Percentiles rank a stretch among this genome's conserved stretches.
phyloP scores from a whole-genome alignment of 306 rosid genomes.

The Malus sieversii region DNA sequence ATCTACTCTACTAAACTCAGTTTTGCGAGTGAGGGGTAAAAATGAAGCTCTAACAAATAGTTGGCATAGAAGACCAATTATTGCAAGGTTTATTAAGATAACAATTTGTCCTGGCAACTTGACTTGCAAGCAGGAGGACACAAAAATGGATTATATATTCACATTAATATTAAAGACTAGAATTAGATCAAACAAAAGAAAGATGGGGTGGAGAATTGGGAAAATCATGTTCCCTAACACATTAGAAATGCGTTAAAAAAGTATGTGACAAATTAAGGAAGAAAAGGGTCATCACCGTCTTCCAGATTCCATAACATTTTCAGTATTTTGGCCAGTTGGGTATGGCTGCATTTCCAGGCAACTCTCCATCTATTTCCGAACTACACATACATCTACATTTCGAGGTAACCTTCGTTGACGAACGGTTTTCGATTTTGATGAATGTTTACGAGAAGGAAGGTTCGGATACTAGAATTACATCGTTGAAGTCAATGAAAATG shows the following conservation, averaged over 20 bases:
- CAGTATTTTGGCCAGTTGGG: background rate
- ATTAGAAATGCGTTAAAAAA: background rate
- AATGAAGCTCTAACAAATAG: background rate
- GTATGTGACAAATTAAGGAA: background rate
- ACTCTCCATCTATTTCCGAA: too few species aligned
- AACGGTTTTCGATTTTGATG: too few species aligned
- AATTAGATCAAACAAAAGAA: background rate
- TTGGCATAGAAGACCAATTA: background rate
- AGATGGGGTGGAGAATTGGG: background rate
- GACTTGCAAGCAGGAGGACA: background rate
- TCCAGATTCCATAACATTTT: background rate
- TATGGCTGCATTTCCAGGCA: too few species aligned
- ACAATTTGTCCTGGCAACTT: background rate
- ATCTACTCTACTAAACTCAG: background rate
- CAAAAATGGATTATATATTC: background rate
- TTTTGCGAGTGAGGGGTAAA: background rate
- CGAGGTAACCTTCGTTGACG: background rate
- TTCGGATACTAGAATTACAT: too few species aligned
- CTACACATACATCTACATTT: background rate
- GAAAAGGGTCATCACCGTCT: background rate
- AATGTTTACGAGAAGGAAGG: too few species aligned
- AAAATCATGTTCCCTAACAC: conserved; percentile 9
- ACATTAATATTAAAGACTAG: background rate
- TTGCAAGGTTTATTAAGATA: background rate
- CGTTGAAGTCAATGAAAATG: too few species aligned